Conservation (phyloP, 495 filamentous ascomycete genomes). For the Lophiotrema nucula region DNA sequence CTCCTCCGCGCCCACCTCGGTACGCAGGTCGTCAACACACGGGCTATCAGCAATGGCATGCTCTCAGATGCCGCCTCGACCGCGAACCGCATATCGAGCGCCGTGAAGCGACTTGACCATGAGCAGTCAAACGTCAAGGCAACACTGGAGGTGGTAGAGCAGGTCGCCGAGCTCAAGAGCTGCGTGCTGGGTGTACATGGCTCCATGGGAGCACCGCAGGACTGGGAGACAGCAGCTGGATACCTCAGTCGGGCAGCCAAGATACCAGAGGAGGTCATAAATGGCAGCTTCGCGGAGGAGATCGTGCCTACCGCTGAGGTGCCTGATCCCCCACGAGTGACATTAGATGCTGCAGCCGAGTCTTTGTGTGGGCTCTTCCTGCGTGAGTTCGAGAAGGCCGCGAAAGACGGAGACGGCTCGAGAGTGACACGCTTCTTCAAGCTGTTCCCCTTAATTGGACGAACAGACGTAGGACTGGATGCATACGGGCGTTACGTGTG, state of each 20-base stretch:
- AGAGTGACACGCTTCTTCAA: conserved; percentile 97
- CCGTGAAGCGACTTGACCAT: conserved; percentile 80
- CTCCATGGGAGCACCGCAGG: conserved; percentile 95
- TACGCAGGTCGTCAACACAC: conserved; percentile 79
- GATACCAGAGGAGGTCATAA: conserved; percentile 73
- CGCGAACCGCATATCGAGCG: conserved; percentile 78
- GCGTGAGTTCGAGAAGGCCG: conserved; percentile 91
- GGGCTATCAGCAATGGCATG: conserved; percentile 82
- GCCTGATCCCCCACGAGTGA: conserved; percentile 84
- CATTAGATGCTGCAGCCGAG: conserved; percentile 81
- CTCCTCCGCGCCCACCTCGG: conserved; percentile 84
- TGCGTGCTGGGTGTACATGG: conserved; percentile 94
- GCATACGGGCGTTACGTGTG: conserved; percentile 96
- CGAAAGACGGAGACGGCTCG: conserved; percentile 75
- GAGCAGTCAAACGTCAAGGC: conserved; percentile 88
- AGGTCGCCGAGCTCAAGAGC: conserved; percentile 92
- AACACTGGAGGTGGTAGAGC: conserved; percentile 89
- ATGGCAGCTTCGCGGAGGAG: conserved; percentile 83
- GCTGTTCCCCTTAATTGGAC: conserved; percentile 90
- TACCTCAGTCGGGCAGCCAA: conserved; percentile 80
- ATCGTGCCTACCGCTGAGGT: conserved; percentile 96
- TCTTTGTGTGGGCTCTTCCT: conserved; percentile 85
- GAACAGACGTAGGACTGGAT: conserved; percentile 84
- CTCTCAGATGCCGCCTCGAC: conserved; percentile 80
- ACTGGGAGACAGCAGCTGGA: conserved; percentile 94